Conservation (phyloP, 2,329 filamentous ascomycete species). For the Podosphaera xanthii region DNA sequence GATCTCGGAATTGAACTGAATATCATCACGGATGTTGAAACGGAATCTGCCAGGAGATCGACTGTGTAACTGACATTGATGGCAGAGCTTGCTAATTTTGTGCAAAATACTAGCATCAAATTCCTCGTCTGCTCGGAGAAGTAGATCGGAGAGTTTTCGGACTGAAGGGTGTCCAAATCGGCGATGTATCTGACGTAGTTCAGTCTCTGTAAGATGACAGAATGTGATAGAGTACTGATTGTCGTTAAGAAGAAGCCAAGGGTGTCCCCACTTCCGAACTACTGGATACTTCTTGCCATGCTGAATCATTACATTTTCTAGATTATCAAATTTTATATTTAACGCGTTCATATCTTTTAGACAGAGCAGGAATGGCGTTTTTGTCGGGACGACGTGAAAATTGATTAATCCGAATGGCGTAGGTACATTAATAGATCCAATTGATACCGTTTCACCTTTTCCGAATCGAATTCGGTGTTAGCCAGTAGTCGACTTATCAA, state of each 20-base stretch:
- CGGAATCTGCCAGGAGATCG: background rate
- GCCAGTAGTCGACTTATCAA: too few species aligned
- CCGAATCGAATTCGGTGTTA: too few species aligned
- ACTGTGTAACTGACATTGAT: too few species aligned
- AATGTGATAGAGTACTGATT: background rate
- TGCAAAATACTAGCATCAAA: too few species aligned
- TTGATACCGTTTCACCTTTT: background rate
- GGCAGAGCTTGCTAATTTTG: too few species aligned
- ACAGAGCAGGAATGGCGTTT: background rate
- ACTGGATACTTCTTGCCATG: background rate
- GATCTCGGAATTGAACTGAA: background rate
- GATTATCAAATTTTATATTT: too few species aligned
- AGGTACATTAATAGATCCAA: background rate
- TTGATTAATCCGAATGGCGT: too few species aligned
- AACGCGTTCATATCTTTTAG: background rate
- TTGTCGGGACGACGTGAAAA: background rate
- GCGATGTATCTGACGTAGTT: background rate
- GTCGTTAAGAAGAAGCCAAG: background rate
- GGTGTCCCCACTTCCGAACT: background rate
- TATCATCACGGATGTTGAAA: conserved; percentile 1
- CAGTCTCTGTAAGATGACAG: background rate
- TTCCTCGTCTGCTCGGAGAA: background rate
- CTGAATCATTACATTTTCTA: background rate
- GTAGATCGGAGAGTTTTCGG: background rate
- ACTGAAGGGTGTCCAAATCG: background rate